Percentiles rank a stretch among this genome's conserved stretches.
phyloP scores from a whole-genome alignment of 2,329 filamentous ascomycete genomes.

The Aureobasidium sp. region DNA sequence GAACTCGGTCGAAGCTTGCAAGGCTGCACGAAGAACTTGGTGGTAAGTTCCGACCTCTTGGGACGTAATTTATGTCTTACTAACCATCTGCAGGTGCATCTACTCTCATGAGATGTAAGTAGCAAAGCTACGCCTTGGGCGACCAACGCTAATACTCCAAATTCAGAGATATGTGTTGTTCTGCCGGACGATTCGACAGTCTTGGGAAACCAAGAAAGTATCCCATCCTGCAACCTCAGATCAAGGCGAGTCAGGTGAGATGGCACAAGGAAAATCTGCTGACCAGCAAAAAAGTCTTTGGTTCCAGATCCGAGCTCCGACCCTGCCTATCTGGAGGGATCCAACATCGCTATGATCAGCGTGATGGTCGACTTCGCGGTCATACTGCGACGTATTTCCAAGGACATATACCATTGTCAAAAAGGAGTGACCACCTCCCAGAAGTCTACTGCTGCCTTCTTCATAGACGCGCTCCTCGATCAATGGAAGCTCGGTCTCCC shows the following conservation, averaged over 20 bases:
- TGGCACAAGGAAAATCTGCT: neutral
- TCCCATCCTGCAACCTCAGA: constrained; percentile 17
- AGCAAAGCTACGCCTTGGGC: neutral
- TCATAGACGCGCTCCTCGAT: constrained; percentile 16
- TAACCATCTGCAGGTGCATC: neutral
- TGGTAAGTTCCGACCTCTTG: constrained; percentile 1
- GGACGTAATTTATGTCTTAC: neutral
- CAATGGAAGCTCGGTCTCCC: constrained; percentile 17
- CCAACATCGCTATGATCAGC: constrained; percentile 6
- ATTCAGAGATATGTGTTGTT: constrained; percentile 27
- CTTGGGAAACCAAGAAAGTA: constrained; percentile 27
- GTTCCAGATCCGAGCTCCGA: neutral
- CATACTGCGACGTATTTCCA: constrained; percentile 24
- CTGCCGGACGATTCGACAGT: constrained; percentile 26
- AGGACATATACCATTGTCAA: constrained; percentile 22
- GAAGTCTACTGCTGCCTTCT: constrained; percentile 20
- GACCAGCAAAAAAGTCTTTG: neutral
- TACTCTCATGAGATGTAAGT: neutral
- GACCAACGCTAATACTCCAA: neutral
- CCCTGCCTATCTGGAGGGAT: neutral
- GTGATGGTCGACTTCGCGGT: constrained; percentile 18
- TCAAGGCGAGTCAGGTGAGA: neutral
- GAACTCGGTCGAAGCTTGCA: neutral
- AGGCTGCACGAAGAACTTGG: constrained; percentile 15
- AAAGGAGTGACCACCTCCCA: neutral